Conservation (phyloP, 352 stramenopile genomes). For the Globisporangium middletonii region DNA sequence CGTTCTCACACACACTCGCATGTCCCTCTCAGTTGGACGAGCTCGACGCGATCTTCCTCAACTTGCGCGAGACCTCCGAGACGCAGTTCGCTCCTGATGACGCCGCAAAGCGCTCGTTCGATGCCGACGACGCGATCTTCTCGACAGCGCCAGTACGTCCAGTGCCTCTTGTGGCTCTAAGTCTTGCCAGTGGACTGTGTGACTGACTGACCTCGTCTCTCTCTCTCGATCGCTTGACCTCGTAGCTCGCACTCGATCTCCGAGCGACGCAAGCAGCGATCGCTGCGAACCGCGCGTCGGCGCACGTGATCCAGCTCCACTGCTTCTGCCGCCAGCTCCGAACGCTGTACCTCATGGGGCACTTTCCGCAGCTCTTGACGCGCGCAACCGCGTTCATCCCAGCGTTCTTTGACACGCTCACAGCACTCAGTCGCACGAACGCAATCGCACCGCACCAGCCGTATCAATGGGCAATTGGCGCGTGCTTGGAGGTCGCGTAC, state of each 20-base stretch:
- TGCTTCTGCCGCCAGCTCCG: slow-evolving; percentile 77
- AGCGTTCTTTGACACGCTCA: slow-evolving; percentile 36
- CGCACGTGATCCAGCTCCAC: slow-evolving; percentile 54
- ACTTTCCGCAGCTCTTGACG: slow-evolving; percentile 51
- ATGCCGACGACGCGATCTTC: slow-evolving; percentile 42
- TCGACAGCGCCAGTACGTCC: slow-evolving; percentile 46
- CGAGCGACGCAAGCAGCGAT: slow-evolving; percentile 41
- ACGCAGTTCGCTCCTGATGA: slow-evolving; percentile 15
- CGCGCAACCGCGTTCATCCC: slow-evolving; percentile 53
- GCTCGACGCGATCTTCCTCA: slow-evolving; percentile 68
- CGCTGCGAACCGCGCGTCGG: slow-evolving; percentile 41
- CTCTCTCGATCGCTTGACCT: too few species aligned
- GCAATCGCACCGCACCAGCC: slow-evolving; percentile 39
- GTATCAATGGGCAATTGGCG: slow-evolving; percentile 63
- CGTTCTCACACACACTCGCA: too few species aligned
- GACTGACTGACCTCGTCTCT: neutral
- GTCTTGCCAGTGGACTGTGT: too few species aligned
- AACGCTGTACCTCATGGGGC: slow-evolving; percentile 67
- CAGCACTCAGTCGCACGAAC: slow-evolving; percentile 13
- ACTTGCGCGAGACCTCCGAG: slow-evolving; percentile 29
- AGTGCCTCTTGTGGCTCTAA: too few species aligned
- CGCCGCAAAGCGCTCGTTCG: slow-evolving; percentile 17
- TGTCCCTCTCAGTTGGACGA: slow-evolving; percentile 49
- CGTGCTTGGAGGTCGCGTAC: slow-evolving; percentile 72
- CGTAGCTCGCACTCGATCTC: slow-evolving; percentile 60